Conservation (phyloP, 1,284 basidiomycete species). For the Austroboletus novae-zelandiae region DNA sequence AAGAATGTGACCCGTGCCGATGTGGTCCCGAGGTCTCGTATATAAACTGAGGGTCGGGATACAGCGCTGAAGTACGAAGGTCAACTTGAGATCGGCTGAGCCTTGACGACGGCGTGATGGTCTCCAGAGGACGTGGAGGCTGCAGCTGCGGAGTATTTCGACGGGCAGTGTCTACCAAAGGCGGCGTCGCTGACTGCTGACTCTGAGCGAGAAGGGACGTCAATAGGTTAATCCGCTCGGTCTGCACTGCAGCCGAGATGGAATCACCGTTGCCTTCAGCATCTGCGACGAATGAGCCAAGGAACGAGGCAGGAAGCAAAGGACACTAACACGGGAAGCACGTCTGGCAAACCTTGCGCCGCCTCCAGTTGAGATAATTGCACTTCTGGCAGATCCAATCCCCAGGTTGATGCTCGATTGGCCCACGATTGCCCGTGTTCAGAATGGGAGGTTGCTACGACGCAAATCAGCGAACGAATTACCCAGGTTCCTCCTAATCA, state of each 20-base stretch:
- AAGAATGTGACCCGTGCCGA: slow-evolving; percentile 20
- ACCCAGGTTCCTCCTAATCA: neutral
- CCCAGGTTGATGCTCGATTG: slow-evolving; percentile 84
- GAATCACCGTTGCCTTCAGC: slow-evolving; percentile 83
- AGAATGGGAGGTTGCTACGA: slow-evolving; percentile 75
- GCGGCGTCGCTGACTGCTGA: slow-evolving; percentile 28
- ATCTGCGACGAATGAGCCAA: slow-evolving; percentile 42
- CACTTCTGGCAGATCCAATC: slow-evolving; percentile 87
- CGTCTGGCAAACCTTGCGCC: slow-evolving; percentile 85
- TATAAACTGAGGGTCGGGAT: slow-evolving; percentile 49
- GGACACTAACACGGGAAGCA: slow-evolving; percentile 67
- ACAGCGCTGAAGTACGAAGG: slow-evolving; percentile 37
- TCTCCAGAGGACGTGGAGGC: slow-evolving; percentile 34
- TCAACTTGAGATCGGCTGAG: slow-evolving; percentile 48
- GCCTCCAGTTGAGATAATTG: slow-evolving; percentile 82
- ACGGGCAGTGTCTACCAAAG: slow-evolving; percentile 32
- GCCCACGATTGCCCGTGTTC: slow-evolving; percentile 86
- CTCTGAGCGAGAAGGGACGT: slow-evolving; percentile 64
- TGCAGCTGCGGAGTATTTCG: slow-evolving; percentile 48
- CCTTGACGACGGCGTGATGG: slow-evolving; percentile 33
- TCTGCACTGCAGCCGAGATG: slow-evolving; percentile 75
- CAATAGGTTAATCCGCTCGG: slow-evolving; percentile 75
- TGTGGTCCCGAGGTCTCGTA: slow-evolving; percentile 59
- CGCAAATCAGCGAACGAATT: slow-evolving; percentile 1
- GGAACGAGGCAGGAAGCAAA: neutral